Evolutionary conservation across 306 rosid species (phyloP).

Genomic region (Quercus bicolor): DNA sequence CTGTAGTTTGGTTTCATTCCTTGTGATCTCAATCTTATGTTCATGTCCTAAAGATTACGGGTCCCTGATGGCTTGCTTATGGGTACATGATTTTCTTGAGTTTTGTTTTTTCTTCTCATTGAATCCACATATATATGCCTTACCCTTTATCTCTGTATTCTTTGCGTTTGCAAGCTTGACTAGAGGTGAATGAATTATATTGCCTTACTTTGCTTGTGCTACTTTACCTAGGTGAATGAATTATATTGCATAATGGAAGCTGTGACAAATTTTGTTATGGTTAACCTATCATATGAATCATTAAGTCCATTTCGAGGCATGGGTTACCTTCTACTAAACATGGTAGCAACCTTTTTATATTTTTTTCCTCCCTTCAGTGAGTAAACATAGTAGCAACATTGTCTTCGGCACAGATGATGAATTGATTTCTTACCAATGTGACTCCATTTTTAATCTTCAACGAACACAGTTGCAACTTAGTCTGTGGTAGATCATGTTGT

Average conservation of each 20-base stretch:
- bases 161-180: neutral
- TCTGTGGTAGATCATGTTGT: too few relatives aligned
- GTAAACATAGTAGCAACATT: too few relatives aligned
- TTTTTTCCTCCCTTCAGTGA: too few relatives aligned
- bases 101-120: too few relatives aligned
- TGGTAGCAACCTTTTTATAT: neutral
- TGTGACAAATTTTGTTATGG: neutral
- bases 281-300: neutral
- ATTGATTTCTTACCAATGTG: too few relatives aligned
- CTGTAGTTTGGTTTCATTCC: constrained; percentile 69
- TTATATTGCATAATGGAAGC: neutral
- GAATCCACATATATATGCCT: neutral
- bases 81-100: too few relatives aligned
- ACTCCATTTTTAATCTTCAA: too few relatives aligned
- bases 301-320: constrained; percentile 5
- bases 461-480: too few relatives aligned
- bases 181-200: neutral
- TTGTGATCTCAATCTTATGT: constrained; percentile 68
- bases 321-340: neutral
- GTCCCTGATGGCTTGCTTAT: constrained; percentile 45
- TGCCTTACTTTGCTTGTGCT: neutral
- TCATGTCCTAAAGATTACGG: constrained; percentile 67
- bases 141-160: neutral
- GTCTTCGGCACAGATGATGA: too few relatives aligned
- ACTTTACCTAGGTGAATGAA: neutral